Evolutionary conservation across 306 rosid species (phyloP).

Genomic region (Trifolium pratense): DNA sequence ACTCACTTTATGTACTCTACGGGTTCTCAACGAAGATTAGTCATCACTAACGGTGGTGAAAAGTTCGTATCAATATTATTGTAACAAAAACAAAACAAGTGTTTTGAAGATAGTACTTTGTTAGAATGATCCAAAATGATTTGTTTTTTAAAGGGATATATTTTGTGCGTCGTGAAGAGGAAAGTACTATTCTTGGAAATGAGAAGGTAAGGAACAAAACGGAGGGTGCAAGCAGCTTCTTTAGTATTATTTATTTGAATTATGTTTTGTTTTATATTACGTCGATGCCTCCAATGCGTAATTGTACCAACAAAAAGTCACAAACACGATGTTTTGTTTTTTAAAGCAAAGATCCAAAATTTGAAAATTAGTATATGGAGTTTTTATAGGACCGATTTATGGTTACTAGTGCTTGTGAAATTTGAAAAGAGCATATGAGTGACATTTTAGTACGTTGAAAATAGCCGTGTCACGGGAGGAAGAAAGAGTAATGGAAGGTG

Average conservation of each 20-base stretch:
- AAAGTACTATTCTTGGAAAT: conserved; percentile 27
- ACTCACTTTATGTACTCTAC: too few relatives aligned
- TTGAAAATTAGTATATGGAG: conserved; percentile 4
- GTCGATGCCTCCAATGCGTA: conserved; percentile 8
- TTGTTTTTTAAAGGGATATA: not conserved
- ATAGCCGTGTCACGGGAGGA: not conserved
- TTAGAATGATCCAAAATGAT: too few relatives aligned
- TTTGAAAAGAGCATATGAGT: conserved; percentile 9
- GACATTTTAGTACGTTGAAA: conserved; percentile 3
- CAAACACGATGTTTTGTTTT: not conserved
- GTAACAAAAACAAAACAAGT: too few relatives aligned
- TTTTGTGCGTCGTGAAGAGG: conserved; percentile 25
- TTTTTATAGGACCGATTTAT: conserved; percentile 38
- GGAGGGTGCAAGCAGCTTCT: conserved; percentile 13
- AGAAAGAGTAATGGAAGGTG: not conserved
- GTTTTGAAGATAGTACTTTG: too few relatives aligned
- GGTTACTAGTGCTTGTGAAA: conserved; percentile 16
- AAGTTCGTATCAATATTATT: too few relatives aligned
- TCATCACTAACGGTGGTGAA: too few relatives aligned
- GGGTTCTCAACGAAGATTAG: too few relatives aligned
- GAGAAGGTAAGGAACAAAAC: conserved; percentile 34
- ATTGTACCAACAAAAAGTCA: not conserved
- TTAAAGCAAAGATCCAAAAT: conserved; percentile 8
- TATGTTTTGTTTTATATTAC: conserved; percentile 6
- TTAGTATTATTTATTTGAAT: not conserved